phyloP scores from a whole-genome alignment of 2,329 filamentous ascomycete genomes.

The Colletotrichum incanum region DNA sequence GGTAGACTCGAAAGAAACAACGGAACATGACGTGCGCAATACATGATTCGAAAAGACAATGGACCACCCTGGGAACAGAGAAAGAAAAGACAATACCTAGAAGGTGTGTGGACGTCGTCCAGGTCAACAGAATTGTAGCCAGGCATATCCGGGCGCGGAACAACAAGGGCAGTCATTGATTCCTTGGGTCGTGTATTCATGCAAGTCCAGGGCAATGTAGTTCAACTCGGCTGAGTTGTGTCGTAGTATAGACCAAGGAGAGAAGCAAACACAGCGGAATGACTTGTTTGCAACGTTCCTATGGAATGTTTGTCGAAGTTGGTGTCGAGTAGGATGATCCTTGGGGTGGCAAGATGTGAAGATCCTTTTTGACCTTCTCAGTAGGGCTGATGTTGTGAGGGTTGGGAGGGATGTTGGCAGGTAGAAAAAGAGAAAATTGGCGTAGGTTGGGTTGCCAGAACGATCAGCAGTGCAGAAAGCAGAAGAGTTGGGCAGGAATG shows the following conservation, averaged over 20 bases:
- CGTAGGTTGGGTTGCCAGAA: slow-evolving; percentile 42
- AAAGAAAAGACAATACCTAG: slow-evolving; percentile 74
- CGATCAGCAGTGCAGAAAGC: slow-evolving; percentile 44
- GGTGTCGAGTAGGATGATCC: slow-evolving; percentile 43
- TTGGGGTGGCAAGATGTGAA: slow-evolving; percentile 42
- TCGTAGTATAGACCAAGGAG: slow-evolving; percentile 31
- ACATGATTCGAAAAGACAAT: slow-evolving; percentile 52
- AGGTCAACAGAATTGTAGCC: slow-evolving; percentile 70
- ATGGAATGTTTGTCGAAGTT: slow-evolving; percentile 26
- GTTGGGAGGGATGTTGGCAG: slow-evolving; percentile 40
- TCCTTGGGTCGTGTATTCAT: slow-evolving; percentile 54
- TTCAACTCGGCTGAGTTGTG: slow-evolving; percentile 42
- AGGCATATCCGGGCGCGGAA: slow-evolving; percentile 68
- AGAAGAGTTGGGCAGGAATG: slow-evolving; percentile 47
- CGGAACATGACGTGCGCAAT: slow-evolving; percentile 50
- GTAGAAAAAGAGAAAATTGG: slow-evolving; percentile 40
- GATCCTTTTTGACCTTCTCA: slow-evolving; percentile 42
- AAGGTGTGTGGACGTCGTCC: slow-evolving; percentile 73
- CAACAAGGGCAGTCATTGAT: slow-evolving; percentile 66
- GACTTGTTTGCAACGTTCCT: slow-evolving; percentile 35
- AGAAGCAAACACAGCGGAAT: slow-evolving; percentile 27
- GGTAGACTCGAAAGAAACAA: slow-evolving; percentile 45
- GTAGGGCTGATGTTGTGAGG: slow-evolving; percentile 38
- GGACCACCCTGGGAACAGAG: slow-evolving; percentile 60
- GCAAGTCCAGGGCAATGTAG: slow-evolving; percentile 40